phyloP scores from a whole-genome alignment of 2,329 filamentous ascomycete genomes.

The Microascus cirrosus region DNA sequence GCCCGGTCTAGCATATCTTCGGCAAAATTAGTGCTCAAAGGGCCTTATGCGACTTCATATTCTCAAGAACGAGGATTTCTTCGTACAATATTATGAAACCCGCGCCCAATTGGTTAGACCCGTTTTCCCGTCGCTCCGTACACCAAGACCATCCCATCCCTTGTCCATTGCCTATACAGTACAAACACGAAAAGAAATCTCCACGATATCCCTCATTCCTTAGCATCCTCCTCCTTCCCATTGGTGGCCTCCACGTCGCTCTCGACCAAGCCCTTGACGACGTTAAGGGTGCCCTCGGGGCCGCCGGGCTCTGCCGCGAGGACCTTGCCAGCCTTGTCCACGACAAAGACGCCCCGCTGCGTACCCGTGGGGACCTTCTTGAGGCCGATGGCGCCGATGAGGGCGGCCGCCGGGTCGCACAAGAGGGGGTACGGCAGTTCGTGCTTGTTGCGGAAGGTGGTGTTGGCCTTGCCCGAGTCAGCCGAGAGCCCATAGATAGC shows the following conservation, averaged over 20 bases:
- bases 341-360: slow-evolving; percentile 75
- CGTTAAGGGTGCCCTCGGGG: slow-evolving; percentile 66
- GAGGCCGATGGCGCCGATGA: slow-evolving; percentile 81
- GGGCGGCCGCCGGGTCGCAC: slow-evolving; percentile 62
- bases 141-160: background rate
- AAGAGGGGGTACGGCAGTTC: slow-evolving; percentile 79
- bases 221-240: slow-evolving; percentile 8
- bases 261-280: slow-evolving; percentile 61
- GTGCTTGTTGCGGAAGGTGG: slow-evolving; percentile 84
- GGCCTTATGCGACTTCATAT: background rate
- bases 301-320: slow-evolving; percentile 64
- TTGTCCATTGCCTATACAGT: background rate
- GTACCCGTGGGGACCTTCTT: slow-evolving; percentile 77
- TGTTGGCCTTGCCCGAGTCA: slow-evolving; percentile 85
- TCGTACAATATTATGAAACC: background rate
- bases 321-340: slow-evolving; percentile 74
- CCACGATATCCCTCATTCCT: slow-evolving; percentile 6
- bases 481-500: slow-evolving; percentile 82
- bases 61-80: background rate
- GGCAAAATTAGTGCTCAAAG: background rate
- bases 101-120: background rate
- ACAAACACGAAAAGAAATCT: background rate
- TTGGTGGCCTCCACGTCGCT: slow-evolving; percentile 19
- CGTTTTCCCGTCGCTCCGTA: background rate
- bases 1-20: background rate